These are phyloP conservation scores for Phytophthora pinifolia DNA, from an alignment of 352 stramenopile species.

Conservation along the genomic window DNA sequence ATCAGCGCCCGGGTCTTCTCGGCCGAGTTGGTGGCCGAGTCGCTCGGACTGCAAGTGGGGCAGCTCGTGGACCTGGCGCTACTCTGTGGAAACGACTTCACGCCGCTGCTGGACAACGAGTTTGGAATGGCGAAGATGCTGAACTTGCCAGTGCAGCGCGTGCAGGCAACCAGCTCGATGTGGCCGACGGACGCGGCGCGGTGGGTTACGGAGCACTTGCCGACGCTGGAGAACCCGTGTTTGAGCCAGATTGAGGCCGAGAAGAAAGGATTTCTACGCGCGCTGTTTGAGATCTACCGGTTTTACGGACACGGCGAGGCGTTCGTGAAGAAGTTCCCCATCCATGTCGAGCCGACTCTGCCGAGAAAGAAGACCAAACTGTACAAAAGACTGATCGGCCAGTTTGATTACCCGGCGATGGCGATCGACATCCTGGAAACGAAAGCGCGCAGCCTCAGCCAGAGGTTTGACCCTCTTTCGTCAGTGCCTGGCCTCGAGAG, in stretches of 20 bases:
- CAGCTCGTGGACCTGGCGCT: constrained; percentile 86
- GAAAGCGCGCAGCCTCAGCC: constrained; percentile 41
- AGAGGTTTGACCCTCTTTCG: constrained; percentile 56
- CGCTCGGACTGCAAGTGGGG: constrained; percentile 56
- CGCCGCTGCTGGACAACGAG: constrained; percentile 60
- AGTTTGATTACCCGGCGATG: constrained; percentile 51
- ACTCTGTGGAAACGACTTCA: constrained; percentile 90
- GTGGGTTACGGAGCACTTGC: constrained; percentile 55
- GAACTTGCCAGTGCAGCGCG: constrained; percentile 56
- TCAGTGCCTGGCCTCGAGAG: constrained; percentile 25
- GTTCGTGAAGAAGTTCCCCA: constrained; percentile 55
- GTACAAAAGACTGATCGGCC: constrained; percentile 65
- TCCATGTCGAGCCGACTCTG: constrained; percentile 31
- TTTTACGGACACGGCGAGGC: constrained; percentile 65
- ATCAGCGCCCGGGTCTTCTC: constrained; percentile 76
- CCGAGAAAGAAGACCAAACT: constrained; percentile 48
- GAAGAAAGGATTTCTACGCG: constrained; percentile 44
- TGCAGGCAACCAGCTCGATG: constrained; percentile 35
- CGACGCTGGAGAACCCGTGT: constrained; percentile 62
- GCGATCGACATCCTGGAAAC: constrained; percentile 71
- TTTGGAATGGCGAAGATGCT: constrained; percentile 53
- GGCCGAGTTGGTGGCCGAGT: constrained; percentile 54
- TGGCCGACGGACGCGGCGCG: constrained; percentile 47
- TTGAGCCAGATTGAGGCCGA: constrained; percentile 46
- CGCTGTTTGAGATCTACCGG: constrained; percentile 71